A percentile compares a stretch with the other conserved stretches of the same genome.
These are phyloP conservation scores for Lepiota venenata DNA, from an alignment of 768 basidiomycete species.

Conservation along the genomic window DNA sequence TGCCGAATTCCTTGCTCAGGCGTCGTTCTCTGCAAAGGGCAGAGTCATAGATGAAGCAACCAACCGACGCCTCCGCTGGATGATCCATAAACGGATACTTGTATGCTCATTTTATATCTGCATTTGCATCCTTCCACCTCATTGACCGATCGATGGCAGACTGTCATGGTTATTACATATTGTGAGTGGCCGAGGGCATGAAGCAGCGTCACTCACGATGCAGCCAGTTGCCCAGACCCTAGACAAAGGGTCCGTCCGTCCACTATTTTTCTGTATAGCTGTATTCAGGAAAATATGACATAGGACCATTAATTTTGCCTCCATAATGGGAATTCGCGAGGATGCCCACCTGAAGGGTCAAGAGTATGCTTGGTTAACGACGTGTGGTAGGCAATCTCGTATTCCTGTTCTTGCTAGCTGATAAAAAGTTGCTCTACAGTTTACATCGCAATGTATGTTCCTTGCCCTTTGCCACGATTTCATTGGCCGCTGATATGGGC, in stretches of 20 bases:
- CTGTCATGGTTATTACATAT: conserved; percentile 45
- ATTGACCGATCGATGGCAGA: conserved; percentile 15
- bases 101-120: conserved; percentile 19
- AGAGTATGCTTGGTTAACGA: conserved; percentile 46
- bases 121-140: background rate
- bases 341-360: conserved; percentile 46
- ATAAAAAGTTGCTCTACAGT: conserved; percentile 18
- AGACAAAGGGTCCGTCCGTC: conserved; percentile 36
- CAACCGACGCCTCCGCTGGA: conserved; percentile 39
- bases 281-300: background rate
- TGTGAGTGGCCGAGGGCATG: conserved; percentile 21
- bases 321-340: conserved; percentile 42
- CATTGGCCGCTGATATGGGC: background rate
- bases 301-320: conserved; percentile 43
- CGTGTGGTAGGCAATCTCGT: conserved; percentile 32
- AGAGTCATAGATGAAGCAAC: conserved; percentile 39
- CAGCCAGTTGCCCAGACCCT: conserved; percentile 38
- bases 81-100: conserved; percentile 44
- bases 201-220: background rate
- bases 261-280: no score
- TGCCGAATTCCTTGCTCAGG: conserved; percentile 38
- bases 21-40: conserved; percentile 17
- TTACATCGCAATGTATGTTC: conserved; percentile 36
- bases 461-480: background rate
- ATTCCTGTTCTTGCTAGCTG: background rate